Base-by-base conservation (phyloP, 495 filamentous ascomycete species). In the Aspergillus bertholletiae region DNA sequence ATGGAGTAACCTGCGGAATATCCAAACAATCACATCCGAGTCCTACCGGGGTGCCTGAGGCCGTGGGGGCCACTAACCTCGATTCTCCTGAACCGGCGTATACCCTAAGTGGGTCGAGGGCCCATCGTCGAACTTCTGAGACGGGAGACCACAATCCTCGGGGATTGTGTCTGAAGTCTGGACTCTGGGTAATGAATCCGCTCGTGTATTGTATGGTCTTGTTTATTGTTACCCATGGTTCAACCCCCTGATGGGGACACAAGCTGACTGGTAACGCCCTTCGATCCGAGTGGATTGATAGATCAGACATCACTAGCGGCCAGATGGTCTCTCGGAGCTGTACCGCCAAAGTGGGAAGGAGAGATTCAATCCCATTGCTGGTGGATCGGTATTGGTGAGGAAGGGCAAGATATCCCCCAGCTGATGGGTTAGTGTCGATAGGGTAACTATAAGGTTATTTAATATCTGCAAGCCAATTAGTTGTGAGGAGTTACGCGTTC, bases 31-130 rank as follows among this genome's bases (percentile, higher is more conserved):
- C 39, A 15, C 17, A 43, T 22, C 39, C 39, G 39, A 43, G 22
- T 22, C 39, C 39, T 21, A 22, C 39, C 18, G 39, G 34, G 39
- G n/a, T 40, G 39, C 39, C 39, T 43, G 39, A 40, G 13, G 39
- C 20, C 18, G 8, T 43, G 18, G 18, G 13, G 18, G 39, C 3
- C 17, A 22, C 18, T 21, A 43, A 43, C 2, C 20, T 43, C 20
- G 39, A 43, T 30, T 49, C 46, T 49, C 46, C 46, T 49, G 46
- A 49, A 49, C 46, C 28, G 46, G 30, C 46, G 46, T 48, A 6
- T 48, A 13, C 15, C 15, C 34, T 40, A 1, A 35, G 46, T 49
- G 46, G 46, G 46, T 30, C 46, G 20, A 26, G 26, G 28, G 17
- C 46, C 46, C 46, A 30, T 27, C 30, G 1, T 23, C n/a, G n/a